A percentile compares a stretch with the other conserved stretches of the same genome.
These are phyloP conservation scores for Cladosporium halotolerans DNA, from an alignment of 2,329 filamentous ascomycete genomes.

Conservation along the genomic window DNA sequence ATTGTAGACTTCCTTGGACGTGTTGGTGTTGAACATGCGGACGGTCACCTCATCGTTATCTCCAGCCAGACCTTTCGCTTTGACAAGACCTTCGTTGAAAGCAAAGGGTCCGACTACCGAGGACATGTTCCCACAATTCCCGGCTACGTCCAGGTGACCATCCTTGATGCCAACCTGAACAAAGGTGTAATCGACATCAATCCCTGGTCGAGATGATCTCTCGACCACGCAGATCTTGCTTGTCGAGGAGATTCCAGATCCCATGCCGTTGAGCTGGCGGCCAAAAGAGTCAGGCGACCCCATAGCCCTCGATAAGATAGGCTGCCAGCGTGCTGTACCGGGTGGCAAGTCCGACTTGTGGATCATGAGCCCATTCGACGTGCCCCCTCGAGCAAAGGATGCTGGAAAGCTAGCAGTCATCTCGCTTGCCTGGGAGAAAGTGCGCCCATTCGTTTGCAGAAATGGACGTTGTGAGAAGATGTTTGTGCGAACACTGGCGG, in stretches of 20 bases:
- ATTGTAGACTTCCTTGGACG: constrained; percentile 55
- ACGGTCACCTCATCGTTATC: constrained; percentile 42
- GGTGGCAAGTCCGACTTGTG: constrained; percentile 46
- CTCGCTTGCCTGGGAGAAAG: background rate
- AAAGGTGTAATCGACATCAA: constrained; percentile 66
- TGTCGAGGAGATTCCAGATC: constrained; percentile 61
- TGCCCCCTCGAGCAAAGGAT: constrained; percentile 61
- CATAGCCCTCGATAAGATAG: constrained; percentile 54
- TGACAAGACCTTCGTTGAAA: constrained; percentile 49
- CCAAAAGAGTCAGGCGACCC: constrained; percentile 61
- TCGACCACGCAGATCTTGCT: constrained; percentile 66
- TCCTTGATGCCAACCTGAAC: constrained; percentile 61
- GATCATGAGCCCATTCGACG: constrained; percentile 62
- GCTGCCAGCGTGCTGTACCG: constrained; percentile 41
- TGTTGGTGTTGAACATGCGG: constrained; percentile 66
- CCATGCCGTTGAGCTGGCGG: constrained; percentile 66
- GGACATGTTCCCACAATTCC: constrained; percentile 73
- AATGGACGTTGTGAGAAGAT: too few species aligned
- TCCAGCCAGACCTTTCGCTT: constrained; percentile 22
- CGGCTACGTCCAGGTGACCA: constrained; percentile 55
- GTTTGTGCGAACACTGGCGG: too few species aligned
- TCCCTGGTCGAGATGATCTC: constrained; percentile 41
- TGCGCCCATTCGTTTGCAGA: too few species aligned
- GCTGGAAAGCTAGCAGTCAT: constrained; percentile 37
- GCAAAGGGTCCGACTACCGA: constrained; percentile 61